These are phyloP conservation scores for Salvia sclarea DNA, from an alignment of 305 asterid species.

Conservation along the genomic window DNA sequence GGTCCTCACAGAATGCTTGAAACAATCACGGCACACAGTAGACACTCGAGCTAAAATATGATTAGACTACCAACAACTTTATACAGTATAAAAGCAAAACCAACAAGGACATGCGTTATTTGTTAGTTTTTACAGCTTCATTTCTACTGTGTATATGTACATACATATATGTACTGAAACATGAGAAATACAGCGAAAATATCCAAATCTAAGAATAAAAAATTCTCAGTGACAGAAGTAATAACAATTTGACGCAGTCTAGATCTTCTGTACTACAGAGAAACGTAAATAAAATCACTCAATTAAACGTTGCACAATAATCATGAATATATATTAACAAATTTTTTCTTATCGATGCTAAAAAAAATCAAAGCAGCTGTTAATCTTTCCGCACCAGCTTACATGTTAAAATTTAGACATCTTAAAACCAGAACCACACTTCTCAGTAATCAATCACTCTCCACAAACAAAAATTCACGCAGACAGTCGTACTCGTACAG, in stretches of 20 bases:
- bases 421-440: conserved; percentile 16
- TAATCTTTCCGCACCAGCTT: conserved; percentile 3
- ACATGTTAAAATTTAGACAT: not conserved
- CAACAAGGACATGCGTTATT: not conserved
- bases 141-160: too few species aligned
- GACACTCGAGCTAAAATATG: conserved; percentile 9
- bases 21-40: not conserved
- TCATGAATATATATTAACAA: conserved; percentile 10
- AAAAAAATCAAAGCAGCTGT: not conserved
- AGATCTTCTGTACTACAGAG: conserved; percentile 2
- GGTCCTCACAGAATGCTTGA: not conserved
- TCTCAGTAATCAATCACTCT: not conserved
- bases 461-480: conserved; percentile 13
- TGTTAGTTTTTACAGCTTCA: not conserved
- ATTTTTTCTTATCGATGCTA: not conserved
- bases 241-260: conserved; percentile 19
- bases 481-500: not conserved
- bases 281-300: conserved; percentile 5
- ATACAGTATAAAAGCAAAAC: not conserved
- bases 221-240: conserved; percentile 17
- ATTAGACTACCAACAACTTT: not conserved
- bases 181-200: not conserved
- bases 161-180: not conserved
- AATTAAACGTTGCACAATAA: not conserved
- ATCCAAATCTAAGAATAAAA: conserved; percentile 4